These are phyloP conservation scores for Tuctoria greenei DNA, from an alignment of 176 grass and related monocot species.

Conservation along the genomic window DNA sequence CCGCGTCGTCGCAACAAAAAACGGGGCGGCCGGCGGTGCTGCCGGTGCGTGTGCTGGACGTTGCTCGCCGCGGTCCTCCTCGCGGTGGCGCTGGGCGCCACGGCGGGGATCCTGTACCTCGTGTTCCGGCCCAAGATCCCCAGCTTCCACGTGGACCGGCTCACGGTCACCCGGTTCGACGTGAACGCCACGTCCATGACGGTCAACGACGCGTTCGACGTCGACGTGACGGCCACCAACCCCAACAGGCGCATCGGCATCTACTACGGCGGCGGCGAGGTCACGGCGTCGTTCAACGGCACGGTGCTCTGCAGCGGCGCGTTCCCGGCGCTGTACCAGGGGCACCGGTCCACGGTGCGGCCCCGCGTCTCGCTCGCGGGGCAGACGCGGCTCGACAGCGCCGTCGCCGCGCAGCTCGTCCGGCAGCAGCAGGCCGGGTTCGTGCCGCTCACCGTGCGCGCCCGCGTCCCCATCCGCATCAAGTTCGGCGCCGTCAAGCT, in stretches of 20 bases:
- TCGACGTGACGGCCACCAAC: slow-evolving; percentile 60
- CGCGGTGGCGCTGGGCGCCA: slow-evolving; percentile 56
- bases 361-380: slow-evolving; percentile 48
- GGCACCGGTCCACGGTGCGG: slow-evolving; percentile 65
- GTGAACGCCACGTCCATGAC: slow-evolving; percentile 36
- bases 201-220: slow-evolving; percentile 55
- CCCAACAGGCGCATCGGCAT: slow-evolving; percentile 78
- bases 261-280: slow-evolving; percentile 70
- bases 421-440: slow-evolving; percentile 48
- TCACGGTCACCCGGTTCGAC: slow-evolving; percentile 53
- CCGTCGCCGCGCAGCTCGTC: slow-evolving; percentile 40
- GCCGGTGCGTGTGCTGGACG: slow-evolving; percentile 75
- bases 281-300: slow-evolving; percentile 62
- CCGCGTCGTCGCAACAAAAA: neutral
- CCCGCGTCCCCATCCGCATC: slow-evolving; percentile 60
- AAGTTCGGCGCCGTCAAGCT: slow-evolving; percentile 78
- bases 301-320: slow-evolving; percentile 59
- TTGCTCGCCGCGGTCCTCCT: slow-evolving; percentile 32
- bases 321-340: slow-evolving; percentile 87
- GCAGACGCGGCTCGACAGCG: slow-evolving; percentile 47
- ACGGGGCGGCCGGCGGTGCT: slow-evolving; percentile 43
- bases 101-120: slow-evolving; percentile 75
- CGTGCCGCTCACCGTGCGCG: slow-evolving; percentile 56
- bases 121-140: slow-evolving; percentile 87
- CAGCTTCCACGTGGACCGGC: slow-evolving; percentile 64